phyloP scores from a whole-genome alignment of 176 grass and related monocot genomes.

The Musa itinerans region DNA sequence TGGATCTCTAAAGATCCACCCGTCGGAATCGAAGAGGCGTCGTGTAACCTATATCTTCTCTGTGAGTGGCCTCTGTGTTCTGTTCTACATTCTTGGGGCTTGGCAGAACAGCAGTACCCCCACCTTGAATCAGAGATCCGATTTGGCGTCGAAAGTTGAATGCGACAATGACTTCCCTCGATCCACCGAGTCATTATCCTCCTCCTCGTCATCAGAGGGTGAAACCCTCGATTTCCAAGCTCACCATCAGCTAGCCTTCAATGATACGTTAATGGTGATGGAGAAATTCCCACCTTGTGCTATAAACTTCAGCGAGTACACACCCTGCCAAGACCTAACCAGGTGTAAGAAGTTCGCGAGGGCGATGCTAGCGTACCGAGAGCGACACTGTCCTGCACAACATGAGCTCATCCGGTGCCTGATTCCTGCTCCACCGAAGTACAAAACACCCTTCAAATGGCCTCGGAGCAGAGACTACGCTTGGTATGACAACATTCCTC shows the following conservation, averaged over 20 bases:
- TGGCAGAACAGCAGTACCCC: neutral
- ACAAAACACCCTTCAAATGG: conserved; percentile 16
- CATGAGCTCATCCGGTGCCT: conserved; percentile 10
- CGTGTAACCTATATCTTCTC: conserved; percentile 5
- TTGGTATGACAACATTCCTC: conserved; percentile 18
- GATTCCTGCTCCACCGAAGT: conserved; percentile 5
- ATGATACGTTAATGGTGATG: neutral
- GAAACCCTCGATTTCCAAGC: conserved; percentile 9
- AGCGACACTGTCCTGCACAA: conserved; percentile 2
- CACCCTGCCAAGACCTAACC: conserved; percentile 1
- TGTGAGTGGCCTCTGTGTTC: neutral
- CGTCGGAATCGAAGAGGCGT: conserved; percentile 1
- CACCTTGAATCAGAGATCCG: neutral
- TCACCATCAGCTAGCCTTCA: neutral
- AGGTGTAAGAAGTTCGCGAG: conserved; percentile 1
- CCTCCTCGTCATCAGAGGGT: neutral
- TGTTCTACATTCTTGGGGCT: conserved; percentile 10
- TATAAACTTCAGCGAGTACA: conserved; percentile 7
- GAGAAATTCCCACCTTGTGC: conserved; percentile 6
- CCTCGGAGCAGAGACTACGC: conserved; percentile 14
- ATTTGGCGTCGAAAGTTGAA: neutral
- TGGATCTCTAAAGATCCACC: conserved; percentile 13
- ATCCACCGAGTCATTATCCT: neutral
- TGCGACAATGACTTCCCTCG: neutral
- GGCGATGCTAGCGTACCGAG: conserved; percentile 7